A percentile compares a stretch with the other conserved stretches of the same genome.
Conservation (phyloP, 306 rosid genomes). For the Trifolium dubium region DNA sequence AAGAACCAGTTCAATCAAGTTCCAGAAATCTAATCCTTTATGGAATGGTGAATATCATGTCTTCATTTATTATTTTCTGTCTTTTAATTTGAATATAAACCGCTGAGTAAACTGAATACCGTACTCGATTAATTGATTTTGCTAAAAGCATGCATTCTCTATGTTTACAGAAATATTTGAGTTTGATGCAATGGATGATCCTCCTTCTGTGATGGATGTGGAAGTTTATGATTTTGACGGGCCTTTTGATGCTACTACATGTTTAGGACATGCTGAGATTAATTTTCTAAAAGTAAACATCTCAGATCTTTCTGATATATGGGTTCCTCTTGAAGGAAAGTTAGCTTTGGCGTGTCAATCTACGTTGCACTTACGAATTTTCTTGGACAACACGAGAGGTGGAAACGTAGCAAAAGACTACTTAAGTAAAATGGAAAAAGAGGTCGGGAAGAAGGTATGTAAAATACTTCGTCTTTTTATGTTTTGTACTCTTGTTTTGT, state of each 20-base stretch:
- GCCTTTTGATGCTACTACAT: conserved; percentile 87
- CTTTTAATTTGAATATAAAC: conserved; percentile 25
- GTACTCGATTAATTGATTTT: conserved; percentile 18
- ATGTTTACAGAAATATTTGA: conserved; percentile 88
- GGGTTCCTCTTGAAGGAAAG: conserved; percentile 95
- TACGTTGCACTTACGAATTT: conserved; percentile 88
- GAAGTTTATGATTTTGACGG: conserved; percentile 97
- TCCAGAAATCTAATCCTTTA: conserved; percentile 81
- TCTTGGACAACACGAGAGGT: conserved; percentile 85
- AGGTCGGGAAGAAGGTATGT: conserved; percentile 94
- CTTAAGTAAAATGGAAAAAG: conserved; percentile 94
- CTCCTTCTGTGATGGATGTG: conserved; percentile 88
- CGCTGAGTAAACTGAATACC: conserved; percentile 7
- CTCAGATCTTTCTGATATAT: conserved; percentile 84
- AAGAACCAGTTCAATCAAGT: conserved; percentile 96
- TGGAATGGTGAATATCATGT: conserved; percentile 78
- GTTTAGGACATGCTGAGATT: conserved; percentile 89
- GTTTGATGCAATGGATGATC: conserved; percentile 99
- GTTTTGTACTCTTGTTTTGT: conserved; percentile 34
- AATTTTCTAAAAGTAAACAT: conserved; percentile 83
- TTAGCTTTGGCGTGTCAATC: conserved; percentile 93
- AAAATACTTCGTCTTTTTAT: conserved; percentile 22
- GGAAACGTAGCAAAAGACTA: conserved; percentile 75
- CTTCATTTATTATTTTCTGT: conserved; percentile 32
- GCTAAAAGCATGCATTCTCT: conserved; percentile 35